These are phyloP conservation scores for Wickerhamomyces mucosus DNA, from an alignment of 805 yeast species.

Conservation along the genomic window DNA sequence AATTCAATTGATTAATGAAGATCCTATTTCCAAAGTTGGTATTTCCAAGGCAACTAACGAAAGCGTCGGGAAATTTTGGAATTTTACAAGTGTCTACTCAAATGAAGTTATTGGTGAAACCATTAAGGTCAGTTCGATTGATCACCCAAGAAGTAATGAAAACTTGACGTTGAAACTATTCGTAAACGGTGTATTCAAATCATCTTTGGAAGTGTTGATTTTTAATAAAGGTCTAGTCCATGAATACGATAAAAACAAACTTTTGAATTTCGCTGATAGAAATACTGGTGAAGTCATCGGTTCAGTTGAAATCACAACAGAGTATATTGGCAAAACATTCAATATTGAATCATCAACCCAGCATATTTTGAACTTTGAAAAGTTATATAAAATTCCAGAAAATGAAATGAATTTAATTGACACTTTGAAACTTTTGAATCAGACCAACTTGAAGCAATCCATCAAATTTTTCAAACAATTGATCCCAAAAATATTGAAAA, in stretches of 20 bases:
- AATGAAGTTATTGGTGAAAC: slow-evolving; percentile 68
- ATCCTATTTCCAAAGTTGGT: slow-evolving; percentile 39
- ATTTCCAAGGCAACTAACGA: slow-evolving; percentile 69
- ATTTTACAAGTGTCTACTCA: slow-evolving; percentile 61
- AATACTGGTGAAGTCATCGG: slow-evolving; percentile 32
- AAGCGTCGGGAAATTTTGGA: slow-evolving; percentile 43
- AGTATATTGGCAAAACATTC: slow-evolving; percentile 59
- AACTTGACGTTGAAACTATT: slow-evolving; percentile 45
- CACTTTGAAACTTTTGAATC: slow-evolving; percentile 39
- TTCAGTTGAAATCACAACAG: slow-evolving; percentile 43
- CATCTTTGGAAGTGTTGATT: slow-evolving; percentile 44
- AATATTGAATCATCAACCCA: slow-evolving; percentile 50
- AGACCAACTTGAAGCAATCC: slow-evolving; percentile 42
- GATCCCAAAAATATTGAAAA: slow-evolving; percentile 29
- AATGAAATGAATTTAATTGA: slow-evolving; percentile 38
- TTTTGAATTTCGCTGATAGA: slow-evolving; percentile 31
- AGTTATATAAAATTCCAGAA: slow-evolving; percentile 24
- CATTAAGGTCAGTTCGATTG: slow-evolving; percentile 53
- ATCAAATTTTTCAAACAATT: slow-evolving; percentile 54
- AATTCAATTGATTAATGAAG: slow-evolving; percentile 43
- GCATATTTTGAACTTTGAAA: slow-evolving; percentile 43
- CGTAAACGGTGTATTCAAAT: slow-evolving; percentile 54
- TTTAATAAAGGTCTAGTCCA: slow-evolving; percentile 37
- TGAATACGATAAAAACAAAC: slow-evolving; percentile 39
- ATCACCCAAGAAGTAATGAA: slow-evolving; percentile 40